Evolutionary conservation across 2,329 filamentous ascomycete genomes (phyloP).

Genomic region (Cadophora gregata): DNA sequence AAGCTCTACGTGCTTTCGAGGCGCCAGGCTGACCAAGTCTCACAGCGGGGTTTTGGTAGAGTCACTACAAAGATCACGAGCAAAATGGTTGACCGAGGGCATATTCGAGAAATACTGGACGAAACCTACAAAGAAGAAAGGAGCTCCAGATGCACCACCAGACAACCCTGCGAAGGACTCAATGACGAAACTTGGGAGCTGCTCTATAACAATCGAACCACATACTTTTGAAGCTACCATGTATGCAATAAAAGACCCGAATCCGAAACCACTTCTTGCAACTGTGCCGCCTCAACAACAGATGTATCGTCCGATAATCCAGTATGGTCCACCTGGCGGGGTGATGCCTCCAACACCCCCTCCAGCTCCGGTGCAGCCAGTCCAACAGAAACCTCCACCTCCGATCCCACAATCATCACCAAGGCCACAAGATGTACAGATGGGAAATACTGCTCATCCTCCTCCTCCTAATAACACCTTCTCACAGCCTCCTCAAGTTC

Average conservation of each 20-base stretch:
- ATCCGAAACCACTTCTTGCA: slow-evolving; percentile 49
- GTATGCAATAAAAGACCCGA: slow-evolving; percentile 72
- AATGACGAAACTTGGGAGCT: slow-evolving; percentile 75
- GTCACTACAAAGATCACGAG: slow-evolving; percentile 74
- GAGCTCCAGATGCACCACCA: slow-evolving; percentile 63
- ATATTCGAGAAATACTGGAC: slow-evolving; percentile 81
- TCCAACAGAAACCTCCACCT: slow-evolving; percentile 40
- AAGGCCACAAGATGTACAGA: slow-evolving; percentile 32
- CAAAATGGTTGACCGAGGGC: slow-evolving; percentile 74
- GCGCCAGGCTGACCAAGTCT: slow-evolving; percentile 26
- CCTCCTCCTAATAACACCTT: slow-evolving; percentile 24
- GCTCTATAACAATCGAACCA: slow-evolving; percentile 78
- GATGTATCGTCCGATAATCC: slow-evolving; percentile 61
- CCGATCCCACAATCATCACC: slow-evolving; percentile 40
- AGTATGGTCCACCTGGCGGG: slow-evolving; percentile 70
- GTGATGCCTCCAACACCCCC: slow-evolving; percentile 60
- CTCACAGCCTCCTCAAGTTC: slow-evolving; percentile 9
- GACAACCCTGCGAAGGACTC: slow-evolving; percentile 73
- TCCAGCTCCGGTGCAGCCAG: slow-evolving; percentile 44
- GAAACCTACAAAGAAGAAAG: slow-evolving; percentile 73
- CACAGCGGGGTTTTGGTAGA: slow-evolving; percentile 75
- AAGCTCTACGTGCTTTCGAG: not conserved
- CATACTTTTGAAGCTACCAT: slow-evolving; percentile 80
- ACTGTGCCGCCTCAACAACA: slow-evolving; percentile 42
- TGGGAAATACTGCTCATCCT: slow-evolving; percentile 27